Evolutionary conservation across 208 protist genomes (phyloP).

Genomic region (Crithidia brevicula): DNA sequence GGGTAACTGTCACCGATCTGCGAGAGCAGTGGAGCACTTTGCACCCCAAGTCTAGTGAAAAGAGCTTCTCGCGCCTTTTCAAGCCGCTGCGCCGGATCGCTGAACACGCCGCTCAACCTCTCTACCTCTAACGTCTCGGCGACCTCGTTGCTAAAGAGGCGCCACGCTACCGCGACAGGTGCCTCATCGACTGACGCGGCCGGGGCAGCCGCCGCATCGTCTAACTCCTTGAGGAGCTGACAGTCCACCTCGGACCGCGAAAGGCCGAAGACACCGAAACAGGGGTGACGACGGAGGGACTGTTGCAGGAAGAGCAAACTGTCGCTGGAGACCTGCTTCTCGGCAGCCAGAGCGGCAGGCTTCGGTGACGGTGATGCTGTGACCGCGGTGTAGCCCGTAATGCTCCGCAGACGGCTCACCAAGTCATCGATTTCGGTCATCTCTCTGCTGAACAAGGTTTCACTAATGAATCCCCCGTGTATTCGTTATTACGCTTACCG

Average conservation of each 20-base stretch:
- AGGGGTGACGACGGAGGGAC: conserved; percentile 70
- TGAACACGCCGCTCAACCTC: conserved; percentile 62
- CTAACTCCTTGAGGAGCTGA: conserved; percentile 29
- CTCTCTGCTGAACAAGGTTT: not conserved
- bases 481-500: too few species aligned
- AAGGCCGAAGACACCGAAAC: conserved; percentile 26
- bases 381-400: conserved; percentile 55
- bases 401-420: conserved; percentile 68
- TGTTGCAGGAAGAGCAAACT: conserved; percentile 70
- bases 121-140: conserved; percentile 72
- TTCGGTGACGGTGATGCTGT: conserved; percentile 11
- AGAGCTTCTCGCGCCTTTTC: conserved; percentile 15
- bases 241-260: conserved; percentile 33
- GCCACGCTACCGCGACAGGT: conserved; percentile 10
- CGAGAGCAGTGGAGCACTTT: conserved; percentile 41
- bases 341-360: conserved; percentile 13
- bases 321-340: conserved; percentile 43
- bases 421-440: conserved; percentile 62
- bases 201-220: conserved; percentile 23
- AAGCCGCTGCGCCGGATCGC: conserved; percentile 26
- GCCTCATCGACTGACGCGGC: not conserved
- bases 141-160: conserved; percentile 66
- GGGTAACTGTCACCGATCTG: conserved; percentile 55
- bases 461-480: too few species aligned
- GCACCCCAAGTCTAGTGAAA: conserved; percentile 53